These are phyloP conservation scores for Chamaecrista fasciculata DNA, from an alignment of 306 rosid genomes.

Conservation along the genomic window DNA sequence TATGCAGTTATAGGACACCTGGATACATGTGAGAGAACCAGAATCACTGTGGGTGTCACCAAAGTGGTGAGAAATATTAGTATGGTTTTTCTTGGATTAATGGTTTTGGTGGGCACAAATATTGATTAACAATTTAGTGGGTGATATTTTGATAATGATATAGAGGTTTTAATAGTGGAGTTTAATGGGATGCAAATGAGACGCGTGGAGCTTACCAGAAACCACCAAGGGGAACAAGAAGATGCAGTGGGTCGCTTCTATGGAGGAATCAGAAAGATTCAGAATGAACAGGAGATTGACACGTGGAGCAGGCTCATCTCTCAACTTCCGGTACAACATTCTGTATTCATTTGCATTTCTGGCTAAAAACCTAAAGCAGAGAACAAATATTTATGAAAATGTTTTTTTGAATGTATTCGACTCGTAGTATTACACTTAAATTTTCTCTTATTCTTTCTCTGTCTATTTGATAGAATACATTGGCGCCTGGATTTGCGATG, in stretches of 20 bases:
- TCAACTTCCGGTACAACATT: not conserved
- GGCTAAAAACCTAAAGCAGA: no score
- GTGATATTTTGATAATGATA: no score
- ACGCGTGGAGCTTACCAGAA: slow-evolving; percentile 33
- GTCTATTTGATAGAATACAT: no score
- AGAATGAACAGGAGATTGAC: slow-evolving; percentile 45
- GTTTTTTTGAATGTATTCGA: no score
- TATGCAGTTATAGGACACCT: not conserved
- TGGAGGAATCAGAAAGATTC: slow-evolving; percentile 69
- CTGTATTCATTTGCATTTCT: no score
- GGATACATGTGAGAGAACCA: slow-evolving; percentile 1
- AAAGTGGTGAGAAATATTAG: not conserved
- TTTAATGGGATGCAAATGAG: slow-evolving; percentile 48
- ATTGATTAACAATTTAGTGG: not conserved
- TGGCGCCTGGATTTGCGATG: no score
- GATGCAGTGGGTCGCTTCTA: slow-evolving; percentile 48
- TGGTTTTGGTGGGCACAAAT: not conserved
- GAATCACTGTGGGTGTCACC: not conserved
- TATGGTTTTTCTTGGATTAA: not conserved
- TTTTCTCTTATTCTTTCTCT: no score
- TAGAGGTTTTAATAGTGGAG: slow-evolving; percentile 49
- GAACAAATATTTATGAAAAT: no score
- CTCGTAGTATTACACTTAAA: no score
- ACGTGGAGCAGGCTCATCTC: not conserved
- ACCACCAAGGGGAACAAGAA: slow-evolving; percentile 45